phyloP scores from a whole-genome alignment of 2,329 filamentous ascomycete genomes.

The Ophiognomonia clavigignenti-juglandacearum region DNA sequence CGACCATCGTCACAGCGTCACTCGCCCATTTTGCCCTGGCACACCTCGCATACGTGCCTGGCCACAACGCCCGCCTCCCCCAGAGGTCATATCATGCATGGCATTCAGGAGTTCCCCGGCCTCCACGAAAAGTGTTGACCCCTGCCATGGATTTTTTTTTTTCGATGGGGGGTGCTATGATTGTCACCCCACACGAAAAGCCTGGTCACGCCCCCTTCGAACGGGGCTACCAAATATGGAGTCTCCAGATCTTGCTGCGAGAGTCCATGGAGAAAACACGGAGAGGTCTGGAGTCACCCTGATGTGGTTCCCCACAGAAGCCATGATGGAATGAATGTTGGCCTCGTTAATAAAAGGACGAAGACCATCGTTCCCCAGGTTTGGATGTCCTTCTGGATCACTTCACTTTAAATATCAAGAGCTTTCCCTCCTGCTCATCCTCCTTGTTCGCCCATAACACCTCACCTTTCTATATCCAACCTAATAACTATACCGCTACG shows the following conservation, averaged over 20 bases:
- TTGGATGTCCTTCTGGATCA: slow-evolving; percentile 10
- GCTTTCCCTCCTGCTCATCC: neutral
- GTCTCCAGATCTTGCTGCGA: slow-evolving; percentile 13
- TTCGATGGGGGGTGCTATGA: slow-evolving; percentile 11
- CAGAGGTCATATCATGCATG: too few relatives aligned
- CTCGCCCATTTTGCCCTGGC: too few relatives aligned
- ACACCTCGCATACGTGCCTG: slow-evolving; percentile 2
- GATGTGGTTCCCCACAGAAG: slow-evolving; percentile 11
- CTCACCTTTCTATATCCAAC: neutral
- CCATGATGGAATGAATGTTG: slow-evolving; percentile 10
- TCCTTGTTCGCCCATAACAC: neutral
- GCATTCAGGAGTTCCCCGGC: slow-evolving; percentile 12
- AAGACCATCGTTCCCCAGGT: neutral
- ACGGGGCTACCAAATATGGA: slow-evolving; percentile 4
- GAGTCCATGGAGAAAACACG: slow-evolving; percentile 15
- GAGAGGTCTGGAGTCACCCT: slow-evolving; percentile 18
- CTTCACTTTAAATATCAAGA: slow-evolving; percentile 8
- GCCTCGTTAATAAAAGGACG: slow-evolving; percentile 13
- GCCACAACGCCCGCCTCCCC: too few relatives aligned
- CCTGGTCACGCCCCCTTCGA: slow-evolving; percentile 12
- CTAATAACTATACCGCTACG: too few relatives aligned
- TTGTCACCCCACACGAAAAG: slow-evolving; percentile 16
- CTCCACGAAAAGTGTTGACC: slow-evolving; percentile 1
- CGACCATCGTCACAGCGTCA: slow-evolving; percentile 13
- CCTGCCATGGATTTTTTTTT: neutral